Evolutionary conservation across 768 basidiomycete genomes (phyloP).

Genomic region (Tricholoma flavovirens): DNA sequence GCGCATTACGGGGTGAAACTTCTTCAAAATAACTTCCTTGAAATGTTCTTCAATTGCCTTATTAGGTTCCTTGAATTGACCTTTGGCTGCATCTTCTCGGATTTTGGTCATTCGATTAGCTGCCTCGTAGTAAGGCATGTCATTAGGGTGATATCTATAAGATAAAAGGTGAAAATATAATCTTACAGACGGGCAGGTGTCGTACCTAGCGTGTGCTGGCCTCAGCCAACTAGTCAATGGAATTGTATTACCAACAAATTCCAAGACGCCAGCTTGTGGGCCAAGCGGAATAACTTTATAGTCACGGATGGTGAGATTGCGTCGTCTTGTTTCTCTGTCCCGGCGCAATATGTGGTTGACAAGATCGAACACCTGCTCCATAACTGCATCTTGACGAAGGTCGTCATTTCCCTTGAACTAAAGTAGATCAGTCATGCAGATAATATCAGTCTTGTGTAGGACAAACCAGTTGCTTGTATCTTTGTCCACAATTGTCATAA

Average conservation of each 20-base stretch:
- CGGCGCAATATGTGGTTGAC: conserved; percentile 71
- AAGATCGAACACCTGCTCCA: conserved; percentile 95
- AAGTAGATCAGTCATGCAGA: not conserved
- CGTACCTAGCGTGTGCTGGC: conserved; percentile 58
- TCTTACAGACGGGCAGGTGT: not conserved
- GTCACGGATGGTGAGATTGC: conserved; percentile 68
- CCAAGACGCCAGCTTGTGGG: conserved; percentile 74
- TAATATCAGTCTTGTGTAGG: not conserved
- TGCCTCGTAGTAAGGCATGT: conserved; percentile 29
- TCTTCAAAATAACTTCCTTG: conserved; percentile 28
- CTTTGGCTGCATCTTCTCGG: conserved; percentile 22
- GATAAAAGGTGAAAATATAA: not conserved
- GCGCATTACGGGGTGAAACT: conserved; percentile 81
- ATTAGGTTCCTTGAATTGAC: conserved; percentile 10
- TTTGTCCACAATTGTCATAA: conserved; percentile 55
- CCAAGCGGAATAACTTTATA: conserved; percentile 90
- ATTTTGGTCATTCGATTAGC: conserved; percentile 29
- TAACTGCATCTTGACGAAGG: conserved; percentile 93
- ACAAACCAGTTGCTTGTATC: conserved; percentile 67
- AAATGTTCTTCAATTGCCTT: conserved; percentile 21
- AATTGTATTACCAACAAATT: conserved; percentile 80
- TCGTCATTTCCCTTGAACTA: conserved; percentile 96
- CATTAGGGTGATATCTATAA: conserved; percentile 61
- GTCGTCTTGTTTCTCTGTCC: conserved; percentile 72
- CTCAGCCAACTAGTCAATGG: conserved; percentile 60